A percentile compares a stretch with the other conserved stretches of the same genome.
These are phyloP conservation scores for Centaurea solstitialis DNA, from an alignment of 129 eudicot species.

Conservation along the genomic window DNA sequence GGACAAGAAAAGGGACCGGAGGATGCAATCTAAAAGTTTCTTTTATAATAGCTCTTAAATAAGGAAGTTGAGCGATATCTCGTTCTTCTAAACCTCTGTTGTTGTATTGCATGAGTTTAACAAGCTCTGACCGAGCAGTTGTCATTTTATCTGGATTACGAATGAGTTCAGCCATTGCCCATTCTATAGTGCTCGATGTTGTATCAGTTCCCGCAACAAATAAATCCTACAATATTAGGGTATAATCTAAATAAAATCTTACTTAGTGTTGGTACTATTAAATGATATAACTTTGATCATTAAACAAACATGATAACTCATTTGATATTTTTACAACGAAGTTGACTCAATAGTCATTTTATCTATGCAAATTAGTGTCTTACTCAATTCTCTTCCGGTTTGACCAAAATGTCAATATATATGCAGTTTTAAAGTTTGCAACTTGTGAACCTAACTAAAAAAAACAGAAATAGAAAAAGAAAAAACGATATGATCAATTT, in stretches of 20 bases:
- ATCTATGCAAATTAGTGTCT: too few species aligned
- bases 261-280: too few species aligned
- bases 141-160: neutral
- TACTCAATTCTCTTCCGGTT: too few species aligned
- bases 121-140: slow-evolving; percentile 14
- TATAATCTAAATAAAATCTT: neutral
- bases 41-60: slow-evolving; percentile 32
- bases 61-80: slow-evolving; percentile 36
- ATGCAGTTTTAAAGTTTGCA: too few species aligned
- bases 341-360: too few species aligned
- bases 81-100: slow-evolving; percentile 13
- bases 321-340: too few species aligned
- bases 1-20: slow-evolving; percentile 31
- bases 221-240: slow-evolving; percentile 27
- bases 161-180: slow-evolving; percentile 43
- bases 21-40: slow-evolving; percentile 45
- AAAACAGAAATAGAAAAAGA: too few species aligned
- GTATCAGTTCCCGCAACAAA: slow-evolving; percentile 41
- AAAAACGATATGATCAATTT: too few species aligned
- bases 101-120: slow-evolving; percentile 13
- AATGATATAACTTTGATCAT: too few species aligned
- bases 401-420: too few species aligned
- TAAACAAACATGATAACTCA: too few species aligned
- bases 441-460: too few species aligned
- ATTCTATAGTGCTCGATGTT: slow-evolving; percentile 37